Evolutionary conservation across 108 stramenopile species (phyloP), one percentile per base, ranked within the genome.

Genomic region (Nitzschia palea): DNA sequence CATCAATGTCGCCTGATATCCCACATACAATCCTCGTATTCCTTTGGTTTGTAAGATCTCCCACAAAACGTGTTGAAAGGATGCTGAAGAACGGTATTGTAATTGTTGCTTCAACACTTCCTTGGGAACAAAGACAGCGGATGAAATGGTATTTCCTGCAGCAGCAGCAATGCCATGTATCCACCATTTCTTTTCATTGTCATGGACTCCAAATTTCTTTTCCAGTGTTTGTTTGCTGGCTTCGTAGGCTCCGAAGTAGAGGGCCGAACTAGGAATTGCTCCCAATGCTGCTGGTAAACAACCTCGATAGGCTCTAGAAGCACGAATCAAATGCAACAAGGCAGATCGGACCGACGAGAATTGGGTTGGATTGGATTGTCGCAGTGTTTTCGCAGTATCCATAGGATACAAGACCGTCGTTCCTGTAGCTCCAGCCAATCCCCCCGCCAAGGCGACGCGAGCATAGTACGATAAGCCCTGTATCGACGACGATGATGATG

Each of bases 181-280:
- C 52, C 62, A 55, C n/a, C 76, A 53, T 69, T 82, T 34, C 9
- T 44, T 1, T n/a, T 14, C 5, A 29, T 22, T 17, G 3, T 17
- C n/a, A 29, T 48, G 10, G 6, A 26, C 32, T 50, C 26, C 5
- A 9, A 50, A n/a, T 20, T 40, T 72, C n/a, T 42, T 23, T 47
- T 59, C 4, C 58, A 70, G 47, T 2, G 45, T 18, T 17, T 31
- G 40, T 69, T 91, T 91, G 30, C 76, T 71, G 40, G 68, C 53
- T 68, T 85, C 86, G 67, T 91, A 91, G 30, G 82, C 72, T 9
- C 86, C 86, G 76, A 91, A 91, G 61, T 91, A 91, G 2, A 91
- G 69, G 4, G 86, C 86, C 35, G 84, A 86, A n/a, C 83, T 82
- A 22, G 90, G 86, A 63, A 91, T 86, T 8, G 86, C 70, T 0